These are phyloP conservation scores for Pleomassaria siparia DNA, from an alignment of 2,329 filamentous ascomycete genomes.

Conservation along the genomic window DNA sequence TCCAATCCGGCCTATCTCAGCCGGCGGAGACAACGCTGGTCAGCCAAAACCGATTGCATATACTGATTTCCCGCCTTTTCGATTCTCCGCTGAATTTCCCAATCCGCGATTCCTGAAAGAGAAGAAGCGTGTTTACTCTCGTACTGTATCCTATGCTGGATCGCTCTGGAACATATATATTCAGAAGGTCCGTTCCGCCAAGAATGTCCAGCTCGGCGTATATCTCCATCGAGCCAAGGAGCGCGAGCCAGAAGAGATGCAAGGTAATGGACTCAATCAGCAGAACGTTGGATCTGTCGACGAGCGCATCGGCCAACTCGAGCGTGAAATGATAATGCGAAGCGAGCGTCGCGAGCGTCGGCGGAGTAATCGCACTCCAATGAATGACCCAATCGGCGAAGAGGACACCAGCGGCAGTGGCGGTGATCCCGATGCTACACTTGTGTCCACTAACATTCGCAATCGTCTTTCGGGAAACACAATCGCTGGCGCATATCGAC, in stretches of 20 bases:
- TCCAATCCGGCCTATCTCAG: slow-evolving; percentile 35
- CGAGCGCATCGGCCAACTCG: slow-evolving; percentile 56
- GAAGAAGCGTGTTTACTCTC: slow-evolving; percentile 60
- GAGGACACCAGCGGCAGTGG: slow-evolving; percentile 51
- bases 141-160: slow-evolving; percentile 62
- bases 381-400: slow-evolving; percentile 27
- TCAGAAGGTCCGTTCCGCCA: slow-evolving; percentile 58
- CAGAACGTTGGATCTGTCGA: slow-evolving; percentile 51
- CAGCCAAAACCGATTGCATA: slow-evolving; percentile 48
- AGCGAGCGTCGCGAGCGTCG: slow-evolving; percentile 39
- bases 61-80: slow-evolving; percentile 59
- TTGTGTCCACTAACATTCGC: slow-evolving; percentile 28
- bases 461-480: slow-evolving; percentile 21
- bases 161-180: slow-evolving; percentile 65
- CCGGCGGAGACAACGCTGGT: slow-evolving; percentile 37
- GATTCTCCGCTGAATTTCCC: slow-evolving; percentile 61
- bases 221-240: slow-evolving; percentile 62
- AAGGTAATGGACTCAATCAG: slow-evolving; percentile 42
- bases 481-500: slow-evolving; percentile 9
- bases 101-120: slow-evolving; percentile 59
- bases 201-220: slow-evolving; percentile 60
- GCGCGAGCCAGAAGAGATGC: slow-evolving; percentile 51
- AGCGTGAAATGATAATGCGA: slow-evolving; percentile 55
- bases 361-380: slow-evolving; percentile 22
- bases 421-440: slow-evolving; percentile 46